Conservation (phyloP, 2,329 filamentous ascomycete species). For the Emericellopsis cladophorae region DNA sequence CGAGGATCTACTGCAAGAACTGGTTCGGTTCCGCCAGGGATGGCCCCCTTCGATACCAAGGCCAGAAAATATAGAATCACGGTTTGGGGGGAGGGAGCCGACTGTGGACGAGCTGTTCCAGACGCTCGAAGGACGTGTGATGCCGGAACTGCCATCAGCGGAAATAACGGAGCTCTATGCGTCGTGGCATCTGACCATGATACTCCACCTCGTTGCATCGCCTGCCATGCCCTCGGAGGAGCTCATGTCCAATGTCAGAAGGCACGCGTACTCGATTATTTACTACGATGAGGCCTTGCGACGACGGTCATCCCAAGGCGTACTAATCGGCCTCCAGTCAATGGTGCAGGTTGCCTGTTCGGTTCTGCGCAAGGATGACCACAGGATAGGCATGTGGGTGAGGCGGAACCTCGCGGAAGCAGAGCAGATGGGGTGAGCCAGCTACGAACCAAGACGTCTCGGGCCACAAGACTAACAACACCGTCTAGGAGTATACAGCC, state of each 20-base stretch:
- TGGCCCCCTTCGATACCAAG: constrained; percentile 52
- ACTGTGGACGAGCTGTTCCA: constrained; percentile 58
- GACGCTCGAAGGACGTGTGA: constrained; percentile 54
- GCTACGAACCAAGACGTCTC: neutral
- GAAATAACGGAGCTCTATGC: constrained; percentile 19
- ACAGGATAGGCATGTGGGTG: constrained; percentile 47
- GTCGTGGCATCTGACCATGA: constrained; percentile 65
- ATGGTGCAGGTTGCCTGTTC: constrained; percentile 64
- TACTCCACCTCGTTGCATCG: constrained; percentile 72
- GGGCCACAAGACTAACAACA: no score
- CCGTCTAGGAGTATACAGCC: constrained; percentile 68
- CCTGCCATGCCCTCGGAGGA: constrained; percentile 40
- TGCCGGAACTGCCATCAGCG: constrained; percentile 26
- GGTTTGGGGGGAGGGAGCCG: constrained; percentile 42
- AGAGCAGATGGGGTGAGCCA: constrained; percentile 63
- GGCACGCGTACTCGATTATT: constrained; percentile 57
- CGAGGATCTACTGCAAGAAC: constrained; percentile 8
- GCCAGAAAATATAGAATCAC: constrained; percentile 46
- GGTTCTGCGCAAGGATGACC: constrained; percentile 61
- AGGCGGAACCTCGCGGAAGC: constrained; percentile 66
- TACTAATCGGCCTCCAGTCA: constrained; percentile 61
- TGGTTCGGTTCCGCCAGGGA: constrained; percentile 24
- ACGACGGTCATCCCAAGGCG: constrained; percentile 56
- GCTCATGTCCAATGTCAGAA: constrained; percentile 23
- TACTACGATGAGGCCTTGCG: constrained; percentile 71